These are phyloP conservation scores for Ceratocystis diversiconidia DNA, from an alignment of 2,329 filamentous ascomycete species.

Conservation along the genomic window DNA sequence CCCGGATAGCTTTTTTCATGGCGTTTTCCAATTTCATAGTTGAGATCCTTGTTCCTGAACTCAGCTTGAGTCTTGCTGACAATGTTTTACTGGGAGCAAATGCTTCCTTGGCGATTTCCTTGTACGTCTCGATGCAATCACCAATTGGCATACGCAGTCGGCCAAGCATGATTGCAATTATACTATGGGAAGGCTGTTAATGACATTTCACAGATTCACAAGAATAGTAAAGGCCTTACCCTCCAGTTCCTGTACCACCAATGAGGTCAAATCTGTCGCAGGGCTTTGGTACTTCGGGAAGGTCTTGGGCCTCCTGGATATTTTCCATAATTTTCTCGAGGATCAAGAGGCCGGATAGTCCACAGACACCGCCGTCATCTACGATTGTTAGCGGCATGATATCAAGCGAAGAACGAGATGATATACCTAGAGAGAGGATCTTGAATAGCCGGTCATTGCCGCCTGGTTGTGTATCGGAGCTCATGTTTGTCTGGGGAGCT, in stretches of 20 bases:
- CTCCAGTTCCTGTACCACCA: conserved; percentile 24
- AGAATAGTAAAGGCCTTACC: conserved; percentile 16
- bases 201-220: background rate
- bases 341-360: conserved; percentile 23
- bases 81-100: background rate
- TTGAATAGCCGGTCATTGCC: background rate
- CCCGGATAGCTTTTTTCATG: background rate
- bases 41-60: background rate
- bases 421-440: no score
- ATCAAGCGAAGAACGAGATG: background rate
- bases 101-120: background rate
- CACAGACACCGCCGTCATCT: conserved; percentile 23
- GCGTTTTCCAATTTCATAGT: background rate
- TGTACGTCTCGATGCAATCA: background rate
- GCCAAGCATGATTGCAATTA: background rate
- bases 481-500: no score
- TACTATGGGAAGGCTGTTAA: background rate
- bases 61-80: background rate
- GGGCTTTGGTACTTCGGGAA: conserved; percentile 20
- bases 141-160: background rate
- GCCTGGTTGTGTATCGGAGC: no score
- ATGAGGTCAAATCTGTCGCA: conserved; percentile 24
- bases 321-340: conserved; percentile 22
- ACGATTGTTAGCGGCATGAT: background rate
- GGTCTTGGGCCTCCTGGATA: conserved; percentile 17